phyloP scores from a whole-genome alignment of 495 filamentous ascomycete species.

The Podospora pseudopauciseta region DNA sequence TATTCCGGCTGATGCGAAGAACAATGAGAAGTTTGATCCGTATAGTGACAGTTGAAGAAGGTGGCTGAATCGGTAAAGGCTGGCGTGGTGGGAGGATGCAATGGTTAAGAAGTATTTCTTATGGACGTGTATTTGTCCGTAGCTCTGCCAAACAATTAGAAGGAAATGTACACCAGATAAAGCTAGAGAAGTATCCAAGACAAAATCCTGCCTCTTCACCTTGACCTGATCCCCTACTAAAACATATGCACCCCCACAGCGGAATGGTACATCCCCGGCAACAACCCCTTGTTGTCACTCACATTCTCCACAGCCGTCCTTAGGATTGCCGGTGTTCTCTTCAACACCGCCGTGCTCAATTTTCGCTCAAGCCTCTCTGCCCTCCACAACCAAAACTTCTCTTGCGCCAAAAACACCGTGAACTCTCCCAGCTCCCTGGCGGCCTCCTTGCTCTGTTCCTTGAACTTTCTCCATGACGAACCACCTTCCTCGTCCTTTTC shows the following conservation, averaged over 20 bases:
- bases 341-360: constrained; percentile 34
- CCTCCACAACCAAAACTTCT: constrained; percentile 33
- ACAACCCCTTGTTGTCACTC: constrained; percentile 37
- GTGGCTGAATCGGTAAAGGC: too few species aligned
- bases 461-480: too few species aligned
- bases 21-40: neutral
- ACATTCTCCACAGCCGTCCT: constrained; percentile 36
- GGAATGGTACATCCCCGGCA: constrained; percentile 39
- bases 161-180: too few species aligned
- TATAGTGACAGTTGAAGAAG: neutral
- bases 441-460: constrained; percentile 24
- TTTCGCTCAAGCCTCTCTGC: constrained; percentile 33
- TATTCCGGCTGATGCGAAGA: neutral
- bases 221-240: constrained; percentile 4
- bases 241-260: constrained; percentile 33
- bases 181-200: too few species aligned
- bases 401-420: constrained; percentile 22
- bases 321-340: constrained; percentile 33
- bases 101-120: neutral
- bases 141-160: too few species aligned
- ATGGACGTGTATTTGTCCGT: too few species aligned
- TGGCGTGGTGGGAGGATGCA: neutral
- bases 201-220: too few species aligned
- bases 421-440: constrained; percentile 23
- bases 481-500: neutral